Base-by-base conservation (phyloP, 1,284 basidiomycete species). In the Pseudozyma tsukubaensis region DNA sequence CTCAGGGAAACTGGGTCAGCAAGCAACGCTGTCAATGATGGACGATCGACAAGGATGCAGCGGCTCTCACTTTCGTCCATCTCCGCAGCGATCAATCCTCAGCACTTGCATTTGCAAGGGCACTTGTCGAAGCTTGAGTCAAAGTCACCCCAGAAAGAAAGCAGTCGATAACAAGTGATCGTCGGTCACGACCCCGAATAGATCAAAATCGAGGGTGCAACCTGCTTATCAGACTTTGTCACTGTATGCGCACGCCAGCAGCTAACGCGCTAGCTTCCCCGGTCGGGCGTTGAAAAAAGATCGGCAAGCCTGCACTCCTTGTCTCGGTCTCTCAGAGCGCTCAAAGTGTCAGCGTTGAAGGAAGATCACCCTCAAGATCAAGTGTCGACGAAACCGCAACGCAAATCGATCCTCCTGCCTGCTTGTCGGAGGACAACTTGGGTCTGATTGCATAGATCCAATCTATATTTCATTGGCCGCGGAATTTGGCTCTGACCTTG, bases 251-350 rank as follows among this genome's bases (percentile, higher is more conserved):
- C 19, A 37, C 34, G 49, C 35, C 9, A 43, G 24, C 14, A 43
- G 42, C 42, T 16, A 11, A 12, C 24, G 19, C 18, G 16, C 18
- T 18, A 5, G 10, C 43, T 47, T 45, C 53, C 53, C 53, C 53
- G 40, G 53, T 47, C 44, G 45, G 45, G 34, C 36, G 18, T 56
- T 49, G 54, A 56, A 56, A 48, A 11, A 40, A 29, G 60, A 63
- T 63, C 53, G 60, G 56, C 60, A 56, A 47, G 35, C 21, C 58
- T 39, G 37, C 37, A 39, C 37, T 13, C 16, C 37, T 39, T 39
- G 37, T 39, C 37, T 39, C 37, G 37, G 37, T n/a, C 37, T 13
- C 37, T 39, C 16, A 39, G 16, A 39, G 12, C 37, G 12, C 37
- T 39, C 3, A 12, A 39, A 39, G 4, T 39, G 12, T 39, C 11